A percentile compares a stretch with the other conserved stretches of the same genome.
Evolutionary conservation across 1,284 basidiomycete genomes (phyloP).

Genomic region (Naganishia sp.): DNA sequence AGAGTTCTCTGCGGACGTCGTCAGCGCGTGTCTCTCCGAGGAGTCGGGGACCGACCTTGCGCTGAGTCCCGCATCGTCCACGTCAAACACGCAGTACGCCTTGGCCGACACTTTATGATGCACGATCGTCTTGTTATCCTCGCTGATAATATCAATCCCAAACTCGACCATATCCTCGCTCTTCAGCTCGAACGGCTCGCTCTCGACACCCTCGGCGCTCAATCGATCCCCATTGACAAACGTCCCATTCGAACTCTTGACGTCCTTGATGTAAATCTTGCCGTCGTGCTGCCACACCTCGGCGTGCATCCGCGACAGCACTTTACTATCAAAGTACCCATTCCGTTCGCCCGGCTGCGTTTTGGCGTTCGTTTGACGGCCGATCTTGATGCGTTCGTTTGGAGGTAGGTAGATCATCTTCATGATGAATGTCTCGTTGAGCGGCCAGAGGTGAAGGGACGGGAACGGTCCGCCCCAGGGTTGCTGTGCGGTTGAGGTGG

Average conservation of each 20-base stretch:
- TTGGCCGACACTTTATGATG: constrained; percentile 98
- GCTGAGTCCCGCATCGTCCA: constrained; percentile 68
- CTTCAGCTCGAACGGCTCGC: constrained; percentile 90
- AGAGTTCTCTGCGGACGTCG: constrained; percentile 37
- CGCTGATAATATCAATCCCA: constrained; percentile 97
- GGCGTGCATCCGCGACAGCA: constrained; percentile 91
- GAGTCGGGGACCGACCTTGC: constrained; percentile 43
- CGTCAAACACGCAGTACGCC: constrained; percentile 81
- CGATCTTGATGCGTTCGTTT: constrained; percentile 72
- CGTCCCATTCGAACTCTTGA: constrained; percentile 96
- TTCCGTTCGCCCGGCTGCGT: constrained; percentile 92
- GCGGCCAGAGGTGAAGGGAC: constrained; percentile 82
- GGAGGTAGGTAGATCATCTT: constrained; percentile 86
- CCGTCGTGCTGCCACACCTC: constrained; percentile 73
- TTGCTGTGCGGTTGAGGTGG: background rate
- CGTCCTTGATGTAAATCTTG: constrained; percentile 96
- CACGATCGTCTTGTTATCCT: constrained; percentile 97
- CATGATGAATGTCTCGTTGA: constrained; percentile 93
- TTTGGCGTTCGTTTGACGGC: constrained; percentile 96
- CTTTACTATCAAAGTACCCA: constrained; percentile 97
- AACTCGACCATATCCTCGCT: constrained; percentile 95
- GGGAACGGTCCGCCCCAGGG: constrained; percentile 54
- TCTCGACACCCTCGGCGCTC: constrained; percentile 85
- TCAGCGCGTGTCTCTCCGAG: constrained; percentile 33
- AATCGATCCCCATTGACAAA: constrained; percentile 96